Conservation (phyloP, 768 basidiomycete species). For the Leucocoprinus sp. region DNA sequence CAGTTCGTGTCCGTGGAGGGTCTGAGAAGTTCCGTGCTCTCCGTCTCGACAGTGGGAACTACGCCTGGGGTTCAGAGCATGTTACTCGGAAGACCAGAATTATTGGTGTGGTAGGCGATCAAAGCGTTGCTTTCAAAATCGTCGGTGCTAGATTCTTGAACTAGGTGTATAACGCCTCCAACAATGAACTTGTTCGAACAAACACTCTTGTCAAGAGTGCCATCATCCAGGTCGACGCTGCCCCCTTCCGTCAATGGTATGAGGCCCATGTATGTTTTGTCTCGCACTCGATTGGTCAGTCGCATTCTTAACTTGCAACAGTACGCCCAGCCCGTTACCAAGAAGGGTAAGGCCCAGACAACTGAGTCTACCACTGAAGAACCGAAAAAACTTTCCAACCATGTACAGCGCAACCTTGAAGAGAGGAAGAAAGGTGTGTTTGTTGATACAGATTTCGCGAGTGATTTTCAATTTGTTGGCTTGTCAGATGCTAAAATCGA, state of each 20-base stretch:
- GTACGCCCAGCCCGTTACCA: slow-evolving; percentile 94
- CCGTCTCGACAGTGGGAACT: slow-evolving; percentile 95
- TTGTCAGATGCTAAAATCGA: slow-evolving; percentile 82
- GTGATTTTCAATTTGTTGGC: slow-evolving; percentile 1
- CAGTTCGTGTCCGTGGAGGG: slow-evolving; percentile 92
- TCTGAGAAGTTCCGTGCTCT: slow-evolving; percentile 94
- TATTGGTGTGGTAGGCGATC: slow-evolving; percentile 81
- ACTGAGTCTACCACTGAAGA: slow-evolving; percentile 38
- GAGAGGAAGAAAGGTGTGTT: slow-evolving; percentile 83
- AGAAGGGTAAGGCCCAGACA: slow-evolving; percentile 65
- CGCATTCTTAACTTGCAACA: slow-evolving; percentile 21
- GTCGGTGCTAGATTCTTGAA: slow-evolving; percentile 1
- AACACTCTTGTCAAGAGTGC: slow-evolving; percentile 98
- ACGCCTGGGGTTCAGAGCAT: slow-evolving; percentile 96
- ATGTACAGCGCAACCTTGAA: slow-evolving; percentile 79
- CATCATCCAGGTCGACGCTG: slow-evolving; percentile 96
- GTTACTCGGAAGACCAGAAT: slow-evolving; percentile 93
- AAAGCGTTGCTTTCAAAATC: background rate
- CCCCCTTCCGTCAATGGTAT: slow-evolving; percentile 99
- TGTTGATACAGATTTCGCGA: background rate
- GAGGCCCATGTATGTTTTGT: slow-evolving; percentile 80
- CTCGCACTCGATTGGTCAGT: background rate
- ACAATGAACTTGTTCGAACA: slow-evolving; percentile 99
- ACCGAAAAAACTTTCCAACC: slow-evolving; percentile 80
- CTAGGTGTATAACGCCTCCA: slow-evolving; percentile 97